Percentiles rank a stretch among this genome's conserved stretches.
These are phyloP conservation scores for Daldinia vernicosa DNA, from an alignment of 495 filamentous ascomycete species.

Conservation along the genomic window DNA sequence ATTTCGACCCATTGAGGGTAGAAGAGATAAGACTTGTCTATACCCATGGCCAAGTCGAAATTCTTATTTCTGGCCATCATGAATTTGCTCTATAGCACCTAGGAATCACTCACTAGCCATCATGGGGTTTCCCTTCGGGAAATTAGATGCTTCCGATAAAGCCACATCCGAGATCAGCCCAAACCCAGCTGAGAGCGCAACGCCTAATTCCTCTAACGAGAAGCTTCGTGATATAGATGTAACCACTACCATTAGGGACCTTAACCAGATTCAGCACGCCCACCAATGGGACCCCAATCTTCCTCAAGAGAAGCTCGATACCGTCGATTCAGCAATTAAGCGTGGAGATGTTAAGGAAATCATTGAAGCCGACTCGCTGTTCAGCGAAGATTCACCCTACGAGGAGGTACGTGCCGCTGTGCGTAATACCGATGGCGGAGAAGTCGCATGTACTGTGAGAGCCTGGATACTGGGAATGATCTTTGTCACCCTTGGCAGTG, in stretches of 20 bases:
- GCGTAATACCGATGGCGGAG: conserved; percentile 65
- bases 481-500: conserved; percentile 63
- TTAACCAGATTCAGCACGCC: conserved; percentile 41
- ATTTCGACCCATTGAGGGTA: conserved; percentile 3
- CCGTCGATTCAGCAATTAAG: conserved; percentile 50
- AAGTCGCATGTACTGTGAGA: conserved; percentile 66
- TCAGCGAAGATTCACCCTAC: conserved; percentile 49
- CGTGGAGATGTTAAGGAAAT: conserved; percentile 49
- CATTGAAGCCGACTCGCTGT: conserved; percentile 40
- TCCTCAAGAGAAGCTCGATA: conserved; percentile 46
- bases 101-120: conserved; percentile 3
- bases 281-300: conserved; percentile 51
- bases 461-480: conserved; percentile 70
- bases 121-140: conserved; percentile 31
- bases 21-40: conserved; percentile 32
- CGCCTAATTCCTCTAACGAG: conserved; percentile 31
- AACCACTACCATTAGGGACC: conserved; percentile 36
- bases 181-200: conserved; percentile 7
- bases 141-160: conserved; percentile 17
- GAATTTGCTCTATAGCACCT: conserved; percentile 8
- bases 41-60: conserved; percentile 2
- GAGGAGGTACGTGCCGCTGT: conserved; percentile 63
- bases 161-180: conserved; percentile 28
- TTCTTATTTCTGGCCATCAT: background rate
- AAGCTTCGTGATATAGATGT: conserved; percentile 33